Evolutionary conservation across 164 flowering plant species (phyloP).

Genomic region (Cinnamomum chago): DNA sequence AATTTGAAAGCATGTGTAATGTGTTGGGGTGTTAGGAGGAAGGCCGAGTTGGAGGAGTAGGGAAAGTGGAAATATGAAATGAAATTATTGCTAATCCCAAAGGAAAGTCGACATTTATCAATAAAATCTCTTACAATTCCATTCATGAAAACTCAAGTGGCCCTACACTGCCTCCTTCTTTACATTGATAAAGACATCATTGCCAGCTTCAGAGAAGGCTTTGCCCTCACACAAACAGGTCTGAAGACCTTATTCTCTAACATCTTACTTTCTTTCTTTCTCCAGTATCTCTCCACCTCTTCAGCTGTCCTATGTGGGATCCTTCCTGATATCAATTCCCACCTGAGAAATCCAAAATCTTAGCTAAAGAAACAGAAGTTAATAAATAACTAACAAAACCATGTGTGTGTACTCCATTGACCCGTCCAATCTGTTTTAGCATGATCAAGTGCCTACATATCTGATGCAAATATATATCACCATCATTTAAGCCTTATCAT

Average conservation of each 20-base stretch:
- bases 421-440: background rate
- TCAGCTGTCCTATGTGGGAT: slow-evolving; percentile 8
- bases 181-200: background rate
- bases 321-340: slow-evolving; percentile 10
- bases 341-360: background rate
- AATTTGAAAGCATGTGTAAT: too few species aligned
- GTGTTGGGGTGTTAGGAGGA: too few species aligned
- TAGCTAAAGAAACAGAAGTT: background rate
- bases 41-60: too few species aligned
- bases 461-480: background rate
- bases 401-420: background rate
- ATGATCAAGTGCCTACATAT: too few species aligned
- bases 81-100: slow-evolving; percentile 19
- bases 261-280: background rate
- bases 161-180: too few species aligned
- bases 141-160: too few species aligned
- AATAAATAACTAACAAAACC: background rate
- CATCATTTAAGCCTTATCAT: background rate
- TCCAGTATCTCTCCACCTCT: slow-evolving; percentile 13
- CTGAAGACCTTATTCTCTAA: background rate
- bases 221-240: slow-evolving; percentile 5
- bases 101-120: too few species aligned
- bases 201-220: background rate
- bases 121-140: too few species aligned
- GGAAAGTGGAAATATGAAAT: slow-evolving; percentile 51